Evolutionary conservation across 1,139 yeast genomes (phyloP).

Genomic region (Meyerozyma carpophila): DNA sequence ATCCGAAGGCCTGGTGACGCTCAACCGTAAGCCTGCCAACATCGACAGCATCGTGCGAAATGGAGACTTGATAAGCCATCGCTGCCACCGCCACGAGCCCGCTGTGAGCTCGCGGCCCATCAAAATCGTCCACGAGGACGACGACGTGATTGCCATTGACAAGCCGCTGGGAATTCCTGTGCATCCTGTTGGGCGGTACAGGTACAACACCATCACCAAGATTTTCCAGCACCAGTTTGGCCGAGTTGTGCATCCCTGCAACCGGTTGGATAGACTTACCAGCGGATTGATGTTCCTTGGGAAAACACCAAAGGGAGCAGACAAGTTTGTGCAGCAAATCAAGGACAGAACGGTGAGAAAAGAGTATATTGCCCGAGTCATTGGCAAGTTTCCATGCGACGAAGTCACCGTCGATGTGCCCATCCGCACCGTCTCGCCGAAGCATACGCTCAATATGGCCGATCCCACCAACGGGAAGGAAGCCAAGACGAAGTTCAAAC

Average conservation of each 20-base stretch:
- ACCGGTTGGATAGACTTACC: conserved; percentile 83
- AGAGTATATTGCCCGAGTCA: conserved; percentile 82
- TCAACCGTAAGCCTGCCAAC: conserved; percentile 62
- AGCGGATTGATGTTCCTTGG: conserved; percentile 95
- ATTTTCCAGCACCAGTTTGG: conserved; percentile 66
- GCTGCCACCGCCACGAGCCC: conserved; percentile 88
- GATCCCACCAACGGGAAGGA: conserved; percentile 63
- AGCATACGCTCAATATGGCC: conserved; percentile 70
- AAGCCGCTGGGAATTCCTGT: conserved; percentile 96
- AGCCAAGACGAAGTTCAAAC: conserved; percentile 47
- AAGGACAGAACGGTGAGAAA: conserved; percentile 72
- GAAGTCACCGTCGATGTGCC: conserved; percentile 62
- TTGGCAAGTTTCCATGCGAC: conserved; percentile 69
- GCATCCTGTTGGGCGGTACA: conserved; percentile 92
- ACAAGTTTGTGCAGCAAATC: conserved; percentile 66
- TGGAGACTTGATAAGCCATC: conserved; percentile 81
- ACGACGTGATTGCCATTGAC: conserved; percentile 76
- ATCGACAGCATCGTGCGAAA: conserved; percentile 65
- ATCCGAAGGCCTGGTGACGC: conserved; percentile 62
- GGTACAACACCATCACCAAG: conserved; percentile 84
- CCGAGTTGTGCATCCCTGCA: conserved; percentile 76
- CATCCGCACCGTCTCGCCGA: conserved; percentile 67
- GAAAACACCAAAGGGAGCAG: conserved; percentile 77
- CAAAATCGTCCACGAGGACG: conserved; percentile 72
- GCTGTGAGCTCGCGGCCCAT: conserved; percentile 73